Percentiles rank a stretch among this genome's conserved stretches.
phyloP scores from a whole-genome alignment of 176 grass and related monocot genomes.

The Aegilops longissima region DNA sequence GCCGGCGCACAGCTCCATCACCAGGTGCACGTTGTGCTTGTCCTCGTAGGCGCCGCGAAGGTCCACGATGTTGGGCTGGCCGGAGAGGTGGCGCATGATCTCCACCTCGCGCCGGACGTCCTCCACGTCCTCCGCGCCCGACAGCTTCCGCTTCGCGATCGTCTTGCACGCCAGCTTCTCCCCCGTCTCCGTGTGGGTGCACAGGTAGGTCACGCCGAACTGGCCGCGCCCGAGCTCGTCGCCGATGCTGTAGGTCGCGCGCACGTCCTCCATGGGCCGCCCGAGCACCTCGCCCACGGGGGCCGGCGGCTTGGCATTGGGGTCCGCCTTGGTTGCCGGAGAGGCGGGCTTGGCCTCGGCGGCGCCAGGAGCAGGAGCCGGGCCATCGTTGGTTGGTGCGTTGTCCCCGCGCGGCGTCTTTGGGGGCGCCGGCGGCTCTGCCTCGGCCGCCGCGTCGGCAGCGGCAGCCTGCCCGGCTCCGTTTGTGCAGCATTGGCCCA shows the following conservation, averaged over 20 bases:
- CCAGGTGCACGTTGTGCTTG: slow-evolving; percentile 72
- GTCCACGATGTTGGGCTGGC: slow-evolving; percentile 63
- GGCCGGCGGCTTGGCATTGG: slow-evolving; percentile 25
- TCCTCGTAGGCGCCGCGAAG: slow-evolving; percentile 77
- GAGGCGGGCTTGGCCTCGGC: background rate
- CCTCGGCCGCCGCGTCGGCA: background rate
- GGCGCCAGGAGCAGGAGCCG: background rate
- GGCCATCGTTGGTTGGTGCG: background rate
- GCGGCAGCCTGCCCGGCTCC: background rate
- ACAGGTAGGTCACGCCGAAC: slow-evolving; percentile 90
- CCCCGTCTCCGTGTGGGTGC: slow-evolving; percentile 61
- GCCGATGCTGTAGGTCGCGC: slow-evolving; percentile 49
- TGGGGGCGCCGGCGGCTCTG: background rate
- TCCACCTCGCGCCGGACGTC: slow-evolving; percentile 75
- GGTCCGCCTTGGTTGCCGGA: background rate
- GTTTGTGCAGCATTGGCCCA: slow-evolving; percentile 68
- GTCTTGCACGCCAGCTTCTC: slow-evolving; percentile 81
- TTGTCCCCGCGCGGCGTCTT: background rate
- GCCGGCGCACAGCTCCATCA: slow-evolving; percentile 91
- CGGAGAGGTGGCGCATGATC: slow-evolving; percentile 84
- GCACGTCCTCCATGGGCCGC: slow-evolving; percentile 71
- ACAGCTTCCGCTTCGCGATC: slow-evolving; percentile 77
- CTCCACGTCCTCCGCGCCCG: slow-evolving; percentile 54
- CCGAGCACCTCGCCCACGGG: slow-evolving; percentile 60
- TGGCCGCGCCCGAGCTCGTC: slow-evolving; percentile 89